These are phyloP conservation scores for Fusarium vanettenii DNA, from an alignment of 2,329 filamentous ascomycete species.

Conservation along the genomic window DNA sequence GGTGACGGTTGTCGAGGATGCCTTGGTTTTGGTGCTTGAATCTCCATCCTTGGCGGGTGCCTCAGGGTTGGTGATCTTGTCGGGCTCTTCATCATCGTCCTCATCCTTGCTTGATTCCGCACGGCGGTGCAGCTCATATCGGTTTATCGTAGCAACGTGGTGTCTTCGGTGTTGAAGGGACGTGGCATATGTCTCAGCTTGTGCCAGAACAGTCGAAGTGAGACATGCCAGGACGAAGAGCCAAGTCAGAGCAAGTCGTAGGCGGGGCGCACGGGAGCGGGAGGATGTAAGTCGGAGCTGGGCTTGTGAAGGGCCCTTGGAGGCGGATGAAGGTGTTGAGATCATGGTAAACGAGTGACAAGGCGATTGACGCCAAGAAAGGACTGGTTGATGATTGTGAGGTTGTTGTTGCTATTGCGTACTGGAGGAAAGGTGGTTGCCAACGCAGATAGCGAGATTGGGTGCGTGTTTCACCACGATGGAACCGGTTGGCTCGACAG, in stretches of 20 bases:
- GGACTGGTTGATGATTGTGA: background rate
- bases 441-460: conserved; percentile 32
- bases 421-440: conserved; percentile 12
- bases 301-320: background rate
- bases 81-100: conserved; percentile 16
- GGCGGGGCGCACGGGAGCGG: conserved; percentile 15
- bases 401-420: conserved; percentile 3
- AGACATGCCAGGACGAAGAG: conserved; percentile 41
- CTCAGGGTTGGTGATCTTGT: conserved; percentile 27
- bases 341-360: conserved; percentile 37
- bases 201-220: conserved; percentile 31
- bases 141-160: conserved; percentile 7
- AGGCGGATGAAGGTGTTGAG: conserved; percentile 14
- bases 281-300: background rate
- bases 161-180: conserved; percentile 28
- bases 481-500: conserved; percentile 22
- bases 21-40: conserved; percentile 20
- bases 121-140: conserved; percentile 26
- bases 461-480: conserved; percentile 42
- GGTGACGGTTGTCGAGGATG: conserved; percentile 36
- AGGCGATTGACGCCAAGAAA: conserved; percentile 23
- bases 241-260: conserved; percentile 25
- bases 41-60: conserved; percentile 25
- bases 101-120: conserved; percentile 27
- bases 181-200: conserved; percentile 24